Conservation (phyloP, 2,329 filamentous ascomycete genomes). For the Zasmidium citrigriseum region DNA sequence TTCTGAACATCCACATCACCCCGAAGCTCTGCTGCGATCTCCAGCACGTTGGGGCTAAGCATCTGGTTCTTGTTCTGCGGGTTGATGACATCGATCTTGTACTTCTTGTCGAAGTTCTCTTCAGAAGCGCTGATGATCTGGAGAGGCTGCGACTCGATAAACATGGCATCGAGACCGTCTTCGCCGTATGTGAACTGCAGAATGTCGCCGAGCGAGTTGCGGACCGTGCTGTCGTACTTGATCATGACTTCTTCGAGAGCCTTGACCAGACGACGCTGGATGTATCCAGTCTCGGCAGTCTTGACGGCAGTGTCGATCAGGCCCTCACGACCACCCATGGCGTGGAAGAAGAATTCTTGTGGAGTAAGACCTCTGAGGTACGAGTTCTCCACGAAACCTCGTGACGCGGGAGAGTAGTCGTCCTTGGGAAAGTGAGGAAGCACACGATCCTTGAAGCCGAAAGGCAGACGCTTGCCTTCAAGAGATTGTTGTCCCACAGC, state of each 20-base stretch:
- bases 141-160: constrained; percentile 90
- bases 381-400: constrained; percentile 98
- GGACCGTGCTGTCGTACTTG: constrained; percentile 95
- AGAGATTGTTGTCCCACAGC: constrained; percentile 97
- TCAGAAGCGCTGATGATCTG: constrained; percentile 82
- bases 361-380: constrained; percentile 95
- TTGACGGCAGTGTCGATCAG: constrained; percentile 99
- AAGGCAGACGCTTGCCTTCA: constrained; percentile 97
- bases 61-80: constrained; percentile 51
- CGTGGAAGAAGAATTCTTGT: constrained; percentile 98
- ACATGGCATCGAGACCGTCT: constrained; percentile 89
- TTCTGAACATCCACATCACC: constrained; percentile 87
- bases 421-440: constrained; percentile 98
- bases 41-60: constrained; percentile 70
- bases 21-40: constrained; percentile 81
- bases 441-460: constrained; percentile 97
- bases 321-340: constrained; percentile 99
- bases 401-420: constrained; percentile 94
- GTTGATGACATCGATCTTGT: constrained; percentile 84
- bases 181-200: constrained; percentile 98
- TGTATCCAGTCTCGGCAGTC: constrained; percentile 98
- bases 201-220: constrained; percentile 94
- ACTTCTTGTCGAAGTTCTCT: constrained; percentile 75
- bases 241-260: constrained; percentile 96
- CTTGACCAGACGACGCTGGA: constrained; percentile 96